phyloP scores from a whole-genome alignment of 192 early-diverging fungal species.

The Pecoramyces ruminantium region DNA sequence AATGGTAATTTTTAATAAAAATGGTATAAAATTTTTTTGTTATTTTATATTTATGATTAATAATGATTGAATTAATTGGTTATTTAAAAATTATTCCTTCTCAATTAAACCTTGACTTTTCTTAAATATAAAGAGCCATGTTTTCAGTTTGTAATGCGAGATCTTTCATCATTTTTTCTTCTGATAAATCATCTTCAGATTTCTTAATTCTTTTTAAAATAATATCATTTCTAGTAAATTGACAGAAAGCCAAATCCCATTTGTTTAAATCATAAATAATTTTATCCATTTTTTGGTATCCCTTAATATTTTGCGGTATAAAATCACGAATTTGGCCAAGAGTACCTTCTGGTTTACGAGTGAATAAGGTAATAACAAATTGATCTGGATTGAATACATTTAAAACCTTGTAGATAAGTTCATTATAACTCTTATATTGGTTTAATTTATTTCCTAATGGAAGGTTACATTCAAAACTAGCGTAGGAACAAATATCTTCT shows the following conservation, averaged over 20 bases:
- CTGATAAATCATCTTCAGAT: background rate
- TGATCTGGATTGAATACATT: slow-evolving; percentile 62
- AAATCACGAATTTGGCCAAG: background rate
- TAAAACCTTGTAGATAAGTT: slow-evolving; percentile 56
- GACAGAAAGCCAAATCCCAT: slow-evolving; percentile 62
- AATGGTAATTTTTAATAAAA: too few species aligned
- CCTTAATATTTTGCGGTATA: slow-evolving; percentile 21
- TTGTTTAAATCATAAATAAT: slow-evolving; percentile 68
- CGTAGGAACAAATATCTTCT: slow-evolving; percentile 94
- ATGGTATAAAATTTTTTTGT: too few species aligned
- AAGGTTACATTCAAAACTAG: slow-evolving; percentile 94
- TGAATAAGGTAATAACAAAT: slow-evolving; percentile 68
- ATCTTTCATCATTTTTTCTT: background rate
- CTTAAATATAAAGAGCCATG: background rate
- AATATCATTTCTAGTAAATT: slow-evolving; percentile 25
- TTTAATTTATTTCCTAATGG: slow-evolving; percentile 27
- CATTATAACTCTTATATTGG: slow-evolving; percentile 40
- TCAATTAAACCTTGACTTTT: too few species aligned
- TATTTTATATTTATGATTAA: too few species aligned
- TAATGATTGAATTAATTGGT: too few species aligned
- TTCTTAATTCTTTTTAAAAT: background rate
- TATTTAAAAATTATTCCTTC: too few species aligned
- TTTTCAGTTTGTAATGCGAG: background rate
- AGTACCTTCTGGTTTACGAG: slow-evolving; percentile 3
- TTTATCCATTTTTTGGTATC: slow-evolving; percentile 45